A percentile compares a stretch with the other conserved stretches of the same genome.
Conservation (phyloP, 2,329 filamentous ascomycete species). For the Sclerotinia glacialis region DNA sequence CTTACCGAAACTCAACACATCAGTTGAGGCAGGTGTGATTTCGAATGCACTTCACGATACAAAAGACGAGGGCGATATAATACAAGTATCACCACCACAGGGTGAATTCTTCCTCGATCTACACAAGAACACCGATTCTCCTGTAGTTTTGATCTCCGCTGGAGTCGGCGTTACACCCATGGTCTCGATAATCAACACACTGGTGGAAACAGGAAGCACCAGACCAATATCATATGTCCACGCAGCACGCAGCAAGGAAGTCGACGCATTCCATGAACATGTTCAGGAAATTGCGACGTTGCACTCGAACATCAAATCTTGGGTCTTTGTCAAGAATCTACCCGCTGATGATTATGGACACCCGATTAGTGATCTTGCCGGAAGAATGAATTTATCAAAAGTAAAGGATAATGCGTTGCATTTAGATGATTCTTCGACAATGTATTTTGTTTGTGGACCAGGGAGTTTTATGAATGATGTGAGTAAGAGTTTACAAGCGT, state of each 20-base stretch:
- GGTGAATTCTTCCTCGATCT: slow-evolving; percentile 62
- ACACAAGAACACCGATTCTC: slow-evolving; percentile 44
- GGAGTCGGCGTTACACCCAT: slow-evolving; percentile 68
- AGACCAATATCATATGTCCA: slow-evolving; percentile 63
- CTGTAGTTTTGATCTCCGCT: slow-evolving; percentile 64
- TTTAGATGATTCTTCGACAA: neutral
- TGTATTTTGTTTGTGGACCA: slow-evolving; percentile 20
- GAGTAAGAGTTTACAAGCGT: neutral
- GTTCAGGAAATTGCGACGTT: slow-evolving; percentile 39
- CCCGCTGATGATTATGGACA: neutral
- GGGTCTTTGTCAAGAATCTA: slow-evolving; percentile 10
- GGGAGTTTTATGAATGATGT: slow-evolving; percentile 15
- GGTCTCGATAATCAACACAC: slow-evolving; percentile 60
- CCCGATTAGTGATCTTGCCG: neutral
- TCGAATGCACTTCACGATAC: slow-evolving; percentile 49
- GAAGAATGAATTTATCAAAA: slow-evolving; percentile 12
- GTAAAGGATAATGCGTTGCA: neutral
- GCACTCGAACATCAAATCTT: neutral
- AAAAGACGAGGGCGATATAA: slow-evolving; percentile 48
- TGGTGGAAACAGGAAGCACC: slow-evolving; percentile 40
- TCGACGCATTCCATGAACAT: slow-evolving; percentile 55
- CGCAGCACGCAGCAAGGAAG: slow-evolving; percentile 50
- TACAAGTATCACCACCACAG: slow-evolving; percentile 55
- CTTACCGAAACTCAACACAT: neutral
- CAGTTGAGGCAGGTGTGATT: slow-evolving; percentile 5